A percentile compares a stretch with the other conserved stretches of the same genome.
phyloP scores from a whole-genome alignment of 2,329 filamentous ascomycete genomes.

The Davidsoniella australis region DNA sequence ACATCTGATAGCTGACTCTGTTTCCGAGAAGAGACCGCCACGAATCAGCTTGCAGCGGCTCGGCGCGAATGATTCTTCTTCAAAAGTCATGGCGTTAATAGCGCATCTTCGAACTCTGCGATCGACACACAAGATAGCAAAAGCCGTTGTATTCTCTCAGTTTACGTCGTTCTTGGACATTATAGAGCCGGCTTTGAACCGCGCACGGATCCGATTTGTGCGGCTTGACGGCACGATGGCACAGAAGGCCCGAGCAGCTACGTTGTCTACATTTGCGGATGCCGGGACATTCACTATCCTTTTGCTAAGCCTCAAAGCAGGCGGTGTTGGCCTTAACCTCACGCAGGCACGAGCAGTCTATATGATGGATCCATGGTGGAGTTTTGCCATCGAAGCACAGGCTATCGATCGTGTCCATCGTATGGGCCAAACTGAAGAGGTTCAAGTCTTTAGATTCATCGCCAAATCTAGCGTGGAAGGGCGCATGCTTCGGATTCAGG shows the following conservation, averaged over 20 bases:
- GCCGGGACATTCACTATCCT: constrained; percentile 51
- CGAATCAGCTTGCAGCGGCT: constrained; percentile 43
- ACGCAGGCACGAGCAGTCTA: constrained; percentile 79
- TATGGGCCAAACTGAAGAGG: constrained; percentile 81
- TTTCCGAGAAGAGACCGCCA: constrained; percentile 20
- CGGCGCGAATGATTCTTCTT: constrained; percentile 53
- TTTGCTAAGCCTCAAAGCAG: constrained; percentile 70
- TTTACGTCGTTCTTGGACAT: constrained; percentile 93
- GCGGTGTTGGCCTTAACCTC: constrained; percentile 84
- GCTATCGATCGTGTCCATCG: constrained; percentile 95
- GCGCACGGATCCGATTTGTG: constrained; percentile 59
- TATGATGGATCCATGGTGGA: constrained; percentile 99
- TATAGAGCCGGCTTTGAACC: constrained; percentile 62
- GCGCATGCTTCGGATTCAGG: constrained; percentile 84
- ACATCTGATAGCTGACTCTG: not conserved
- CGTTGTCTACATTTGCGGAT: constrained; percentile 53
- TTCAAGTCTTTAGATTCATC: constrained; percentile 75
- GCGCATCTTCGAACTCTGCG: constrained; percentile 55
- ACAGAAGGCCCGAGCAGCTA: constrained; percentile 66
- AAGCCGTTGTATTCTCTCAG: constrained; percentile 89
- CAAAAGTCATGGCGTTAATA: constrained; percentile 73
- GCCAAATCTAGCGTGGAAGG: constrained; percentile 85
- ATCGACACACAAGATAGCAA: constrained; percentile 48
- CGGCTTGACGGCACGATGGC: constrained; percentile 82
- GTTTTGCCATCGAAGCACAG: constrained; percentile 88